Base-by-base conservation (phyloP, 768 basidiomycete species). In the Amanita exitialis region DNA sequence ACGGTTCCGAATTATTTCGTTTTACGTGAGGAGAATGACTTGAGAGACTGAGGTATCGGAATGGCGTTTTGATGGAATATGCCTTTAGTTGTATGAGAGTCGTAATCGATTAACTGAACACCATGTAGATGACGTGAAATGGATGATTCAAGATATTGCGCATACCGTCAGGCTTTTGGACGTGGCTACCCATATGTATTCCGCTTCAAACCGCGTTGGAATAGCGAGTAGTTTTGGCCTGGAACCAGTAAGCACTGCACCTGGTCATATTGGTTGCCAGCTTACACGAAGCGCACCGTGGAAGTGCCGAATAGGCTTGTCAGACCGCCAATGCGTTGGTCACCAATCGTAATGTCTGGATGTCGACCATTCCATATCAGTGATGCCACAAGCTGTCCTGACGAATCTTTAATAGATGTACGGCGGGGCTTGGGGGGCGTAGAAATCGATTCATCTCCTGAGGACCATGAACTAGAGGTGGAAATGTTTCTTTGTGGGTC, bases 141-240 rank as follows among this genome's bases (percentile, higher is more conserved):
- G 28, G 28, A 32, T n/a, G 18, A 20, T 48, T 4, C 47, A 35
- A 42, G 44, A 36, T 10, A 18, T 7, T 44, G 21, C 25, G 60
- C 73, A 38, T 60, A 82, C 79, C 18, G 68, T 72, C 8, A 82
- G 65, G 21, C 75, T 74, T 49, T 77, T 66, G 0, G 73, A 64
- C n/a, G 76, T 77, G 10, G 78, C 79, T 39, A 71, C 71, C 80
- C 80, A 82, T 34, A 80, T 66, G 53, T 72, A 78, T 56, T 80
- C 75, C 2, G 78, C 72, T 54, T 81, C 77, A 54, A 82, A 82
- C n/a, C 80, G 75, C 6, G 78, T 78, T 16, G 79, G 79, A 44
- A 82, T 69, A 18, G 72, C 71, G n/a, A 82, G 73, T 25, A 76
- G 64, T 57, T 81, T 79, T n/a, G 72, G 74, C 61, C 79, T 82